Conservation (phyloP, 768 basidiomycete genomes). For the Tylopilus intermedius region DNA sequence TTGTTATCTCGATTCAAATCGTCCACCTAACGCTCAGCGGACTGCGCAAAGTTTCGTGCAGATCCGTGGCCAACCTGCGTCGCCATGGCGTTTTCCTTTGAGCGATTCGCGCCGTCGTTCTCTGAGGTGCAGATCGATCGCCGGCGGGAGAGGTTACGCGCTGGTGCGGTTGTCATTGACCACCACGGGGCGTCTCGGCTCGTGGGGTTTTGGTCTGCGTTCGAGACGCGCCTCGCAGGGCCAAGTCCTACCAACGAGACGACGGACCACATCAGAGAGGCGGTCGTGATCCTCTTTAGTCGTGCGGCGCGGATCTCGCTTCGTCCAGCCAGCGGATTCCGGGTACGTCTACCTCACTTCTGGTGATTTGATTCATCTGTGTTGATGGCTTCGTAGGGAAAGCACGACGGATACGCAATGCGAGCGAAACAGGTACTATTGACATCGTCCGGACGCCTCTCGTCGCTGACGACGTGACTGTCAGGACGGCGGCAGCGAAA, state of each 20-base stretch:
- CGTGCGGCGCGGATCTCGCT: slow-evolving; percentile 82
- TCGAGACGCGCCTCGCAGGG: slow-evolving; percentile 67
- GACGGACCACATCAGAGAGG: slow-evolving; percentile 88
- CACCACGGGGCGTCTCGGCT: slow-evolving; percentile 70
- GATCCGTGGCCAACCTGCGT: slow-evolving; percentile 88
- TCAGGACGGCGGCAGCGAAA: slow-evolving; percentile 86
- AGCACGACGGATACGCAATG: slow-evolving; percentile 79
- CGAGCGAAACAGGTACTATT: slow-evolving; percentile 85
- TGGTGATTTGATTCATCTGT: background rate
- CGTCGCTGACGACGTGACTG: slow-evolving; percentile 85
- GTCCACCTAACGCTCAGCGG: background rate
- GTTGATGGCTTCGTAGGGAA: slow-evolving; percentile 45
- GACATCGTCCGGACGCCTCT: slow-evolving; percentile 76
- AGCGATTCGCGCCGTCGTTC: slow-evolving; percentile 62
- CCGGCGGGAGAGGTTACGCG: slow-evolving; percentile 80
- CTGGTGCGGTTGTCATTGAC: slow-evolving; percentile 80
- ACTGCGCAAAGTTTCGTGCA: slow-evolving; percentile 68
- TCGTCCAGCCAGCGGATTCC: slow-evolving; percentile 73
- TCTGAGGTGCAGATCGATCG: slow-evolving; percentile 52
- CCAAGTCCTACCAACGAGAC: slow-evolving; percentile 59
- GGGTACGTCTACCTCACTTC: slow-evolving; percentile 39
- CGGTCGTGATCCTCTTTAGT: slow-evolving; percentile 90
- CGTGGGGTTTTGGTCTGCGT: slow-evolving; percentile 69
- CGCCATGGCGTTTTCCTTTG: slow-evolving; percentile 67
- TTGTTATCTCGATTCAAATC: background rate